These are phyloP conservation scores for Aspergillus pseudoviridinutans DNA, from an alignment of 2,329 filamentous ascomycete genomes.

Conservation along the genomic window DNA sequence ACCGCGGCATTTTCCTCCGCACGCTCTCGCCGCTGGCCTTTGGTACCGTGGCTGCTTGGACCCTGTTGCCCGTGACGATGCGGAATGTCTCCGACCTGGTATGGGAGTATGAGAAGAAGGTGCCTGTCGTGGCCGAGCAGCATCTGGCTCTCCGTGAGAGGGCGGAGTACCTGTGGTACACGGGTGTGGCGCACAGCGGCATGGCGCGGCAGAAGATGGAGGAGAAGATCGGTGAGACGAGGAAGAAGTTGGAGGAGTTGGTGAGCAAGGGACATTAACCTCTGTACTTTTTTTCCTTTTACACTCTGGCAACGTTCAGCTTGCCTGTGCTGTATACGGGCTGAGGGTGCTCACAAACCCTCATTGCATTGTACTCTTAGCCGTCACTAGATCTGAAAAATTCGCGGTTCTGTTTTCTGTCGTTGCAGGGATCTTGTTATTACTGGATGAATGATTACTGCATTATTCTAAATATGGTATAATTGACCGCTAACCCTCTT, in stretches of 20 bases:
- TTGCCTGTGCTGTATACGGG: neutral
- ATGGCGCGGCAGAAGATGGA: slow-evolving; percentile 70
- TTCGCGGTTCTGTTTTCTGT: neutral
- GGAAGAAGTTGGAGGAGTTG: slow-evolving; percentile 80
- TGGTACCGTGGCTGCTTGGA: slow-evolving; percentile 77
- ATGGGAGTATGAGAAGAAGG: slow-evolving; percentile 90
- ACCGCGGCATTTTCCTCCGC: slow-evolving; percentile 79
- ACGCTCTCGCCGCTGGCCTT: slow-evolving; percentile 72
- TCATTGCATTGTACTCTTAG: neutral
- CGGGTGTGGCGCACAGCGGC: slow-evolving; percentile 69
- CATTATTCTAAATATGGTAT: too few species aligned
- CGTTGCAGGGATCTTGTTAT: too few species aligned
- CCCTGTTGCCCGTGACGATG: slow-evolving; percentile 84
- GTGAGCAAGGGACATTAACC: slow-evolving; percentile 80
- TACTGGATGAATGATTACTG: too few species aligned
- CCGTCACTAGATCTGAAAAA: slow-evolving; percentile 17
- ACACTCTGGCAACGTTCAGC: neutral
- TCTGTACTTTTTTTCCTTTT: slow-evolving; percentile 5
- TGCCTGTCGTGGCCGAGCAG: slow-evolving; percentile 76
- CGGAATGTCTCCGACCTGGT: slow-evolving; percentile 78
- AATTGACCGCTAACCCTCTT: slow-evolving; percentile 10
- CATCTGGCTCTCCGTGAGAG: slow-evolving; percentile 70
- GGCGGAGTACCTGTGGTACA: slow-evolving; percentile 65
- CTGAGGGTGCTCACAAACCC: neutral
- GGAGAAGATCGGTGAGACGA: slow-evolving; percentile 70